Conservation (phyloP, 2,329 filamentous ascomycete species). For the Rhynchosporium secalis region DNA sequence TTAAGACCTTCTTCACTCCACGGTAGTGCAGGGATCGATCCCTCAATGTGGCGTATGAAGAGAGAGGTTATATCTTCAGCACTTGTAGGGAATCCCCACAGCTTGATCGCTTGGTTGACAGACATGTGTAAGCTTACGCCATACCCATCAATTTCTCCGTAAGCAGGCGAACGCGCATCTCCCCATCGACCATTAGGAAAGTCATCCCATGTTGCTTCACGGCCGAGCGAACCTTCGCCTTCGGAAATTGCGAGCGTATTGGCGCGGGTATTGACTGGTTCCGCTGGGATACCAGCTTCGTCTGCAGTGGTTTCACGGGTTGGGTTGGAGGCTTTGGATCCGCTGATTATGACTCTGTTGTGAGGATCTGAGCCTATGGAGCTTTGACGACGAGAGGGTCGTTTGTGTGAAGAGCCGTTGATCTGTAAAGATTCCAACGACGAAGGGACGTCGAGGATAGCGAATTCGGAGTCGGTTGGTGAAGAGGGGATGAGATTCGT, state of each 20-base stretch:
- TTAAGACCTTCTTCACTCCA: constrained; percentile 92
- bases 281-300: constrained; percentile 74
- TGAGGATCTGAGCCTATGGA: constrained; percentile 80
- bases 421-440: constrained; percentile 47
- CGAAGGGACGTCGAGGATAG: constrained; percentile 47
- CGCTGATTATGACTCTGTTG: constrained; percentile 82
- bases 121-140: constrained; percentile 93
- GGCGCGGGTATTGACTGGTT: constrained; percentile 72
- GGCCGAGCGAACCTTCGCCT: constrained; percentile 82
- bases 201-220: constrained; percentile 98
- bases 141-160: constrained; percentile 97
- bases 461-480: constrained; percentile 44
- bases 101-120: constrained; percentile 74
- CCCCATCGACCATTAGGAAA: constrained; percentile 97
- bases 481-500: constrained; percentile 74
- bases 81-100: constrained; percentile 80
- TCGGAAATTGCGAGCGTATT: constrained; percentile 93
- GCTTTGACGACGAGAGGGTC: constrained; percentile 37
- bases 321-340: constrained; percentile 56
- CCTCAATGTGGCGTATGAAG: constrained; percentile 79
- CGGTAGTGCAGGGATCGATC: constrained; percentile 77
- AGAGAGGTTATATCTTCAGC: constrained; percentile 72
- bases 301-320: constrained; percentile 72
- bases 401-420: constrained; percentile 47
- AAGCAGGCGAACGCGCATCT: constrained; percentile 87